Conservation (phyloP, 805 yeast species). For the Pichia rugopelliculosa region DNA sequence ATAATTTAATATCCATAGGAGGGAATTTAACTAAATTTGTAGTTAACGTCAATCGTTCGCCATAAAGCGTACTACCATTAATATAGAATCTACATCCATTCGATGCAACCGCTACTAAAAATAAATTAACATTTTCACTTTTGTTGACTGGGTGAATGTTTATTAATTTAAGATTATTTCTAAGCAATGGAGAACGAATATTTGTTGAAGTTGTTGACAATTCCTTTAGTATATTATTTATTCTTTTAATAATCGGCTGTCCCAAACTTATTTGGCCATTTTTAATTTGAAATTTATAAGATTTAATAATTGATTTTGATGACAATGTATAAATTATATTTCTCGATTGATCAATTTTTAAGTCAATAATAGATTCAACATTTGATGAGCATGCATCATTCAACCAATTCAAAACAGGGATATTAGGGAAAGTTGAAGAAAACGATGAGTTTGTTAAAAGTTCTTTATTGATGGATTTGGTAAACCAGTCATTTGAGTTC, state of each 20-base stretch:
- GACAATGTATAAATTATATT: conserved; percentile 75
- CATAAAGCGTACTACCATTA: conserved; percentile 38
- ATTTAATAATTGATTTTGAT: conserved; percentile 71
- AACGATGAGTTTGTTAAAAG: conserved; percentile 69
- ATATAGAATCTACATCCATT: conserved; percentile 77
- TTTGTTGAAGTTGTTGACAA: conserved; percentile 39
- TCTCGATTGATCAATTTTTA: conserved; percentile 72
- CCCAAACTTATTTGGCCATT: conserved; percentile 30
- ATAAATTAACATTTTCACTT: conserved; percentile 60
- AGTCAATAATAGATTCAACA: conserved; percentile 50
- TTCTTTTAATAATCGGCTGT: conserved; percentile 31
- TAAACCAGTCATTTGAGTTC: conserved; percentile 79
- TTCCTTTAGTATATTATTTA: conserved; percentile 40
- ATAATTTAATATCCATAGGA: conserved; percentile 31
- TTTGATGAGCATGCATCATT: conserved; percentile 16
- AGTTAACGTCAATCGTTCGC: conserved; percentile 27
- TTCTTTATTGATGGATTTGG: conserved; percentile 72
- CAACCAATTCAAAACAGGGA: conserved; percentile 25
- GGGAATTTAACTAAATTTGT: conserved; percentile 40
- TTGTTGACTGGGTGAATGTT: conserved; percentile 55
- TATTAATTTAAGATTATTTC: conserved; percentile 52
- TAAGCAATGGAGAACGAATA: conserved; percentile 37
- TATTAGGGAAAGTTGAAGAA: conserved; percentile 42
- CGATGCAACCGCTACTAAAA: conserved; percentile 68
- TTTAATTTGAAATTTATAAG: conserved; percentile 50